Evolutionary conservation across 164 flowering plant species (phyloP), one percentile per base, ranked within the genome.

Genomic region (Euptelea pleiosperma): DNA sequence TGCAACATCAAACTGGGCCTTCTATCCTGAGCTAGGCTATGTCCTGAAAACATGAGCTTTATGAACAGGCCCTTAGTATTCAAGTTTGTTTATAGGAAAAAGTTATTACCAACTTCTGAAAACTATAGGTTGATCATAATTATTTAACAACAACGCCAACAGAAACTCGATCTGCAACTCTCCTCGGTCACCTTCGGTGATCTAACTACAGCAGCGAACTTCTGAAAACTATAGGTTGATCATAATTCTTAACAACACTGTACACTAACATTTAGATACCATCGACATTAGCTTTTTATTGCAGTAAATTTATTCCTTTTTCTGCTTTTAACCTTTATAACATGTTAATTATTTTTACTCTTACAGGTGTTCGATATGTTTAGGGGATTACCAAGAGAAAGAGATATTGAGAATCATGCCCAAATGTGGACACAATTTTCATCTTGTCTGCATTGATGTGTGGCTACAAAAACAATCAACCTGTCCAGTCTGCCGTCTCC

Each of bases 391-490:
- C 61, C 76, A 84, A 77, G 92, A 86, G 61, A 86, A 78, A 62
- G 92, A 85, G 65, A 79, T 80, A 16, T 55, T 82, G 44, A 50
- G 96, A 64, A 79, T 85, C 35, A 78, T 86, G 89, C 96, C 92
- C 8, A 77, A 73, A 56, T 89, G 96, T 52, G 77, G 84, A 31
- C 96, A 89, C 78, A 77, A 68, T 45, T 89, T 86, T 57, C 96
- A 89, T 67, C 77, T 80, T 18, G 58, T 74, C 42, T 89, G 96
- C 83, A 86, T 86, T 33, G 93, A 89, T 46, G 40, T 65, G 25
- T 89, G 96, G 96, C 76, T 89, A 22, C 73, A 74, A 52, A 84
- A 78, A 25, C 87, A 84, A 47, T 75, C 91, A 31, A 89, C 92
- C 19, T 89, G 96, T 39, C 96, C 93, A 3, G 84, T 86, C 6